A percentile compares a stretch with the other conserved stretches of the same genome.
Conservation (phyloP, 371 early-diverging fungal species). For the Mortierella sp. region DNA sequence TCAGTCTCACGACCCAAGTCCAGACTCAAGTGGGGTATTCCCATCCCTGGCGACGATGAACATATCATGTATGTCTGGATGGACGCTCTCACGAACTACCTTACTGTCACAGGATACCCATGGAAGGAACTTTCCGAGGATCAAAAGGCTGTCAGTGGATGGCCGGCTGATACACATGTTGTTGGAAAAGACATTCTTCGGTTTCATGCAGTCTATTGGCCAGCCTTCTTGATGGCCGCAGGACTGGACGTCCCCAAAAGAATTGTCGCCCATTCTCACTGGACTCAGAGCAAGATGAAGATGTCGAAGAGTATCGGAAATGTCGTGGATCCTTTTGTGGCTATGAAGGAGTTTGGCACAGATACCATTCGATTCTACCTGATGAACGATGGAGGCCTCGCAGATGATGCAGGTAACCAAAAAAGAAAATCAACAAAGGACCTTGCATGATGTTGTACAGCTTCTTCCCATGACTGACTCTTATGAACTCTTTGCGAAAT, state of each 20-base stretch:
- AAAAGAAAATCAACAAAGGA: background rate
- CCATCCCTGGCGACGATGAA: slow-evolving; percentile 87
- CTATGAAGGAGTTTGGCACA: slow-evolving; percentile 78
- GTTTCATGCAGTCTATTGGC: slow-evolving; percentile 97
- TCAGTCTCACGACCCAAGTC: slow-evolving; percentile 87
- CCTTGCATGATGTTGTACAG: too few relatives aligned
- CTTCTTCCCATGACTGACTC: too few relatives aligned
- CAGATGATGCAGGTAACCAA: slow-evolving; percentile 55
- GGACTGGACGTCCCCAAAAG: slow-evolving; percentile 78
- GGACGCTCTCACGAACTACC: slow-evolving; percentile 94
- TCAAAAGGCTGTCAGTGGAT: slow-evolving; percentile 46
- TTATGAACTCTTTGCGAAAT: too few relatives aligned
- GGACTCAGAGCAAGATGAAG: slow-evolving; percentile 88
- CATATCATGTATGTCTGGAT: slow-evolving; percentile 98
- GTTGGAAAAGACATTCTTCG: slow-evolving; percentile 97
- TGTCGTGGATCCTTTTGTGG: slow-evolving; percentile 85
- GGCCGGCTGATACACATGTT: slow-evolving; percentile 87
- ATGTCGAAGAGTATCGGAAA: slow-evolving; percentile 96
- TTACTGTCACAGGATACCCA: slow-evolving; percentile 89
- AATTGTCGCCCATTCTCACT: slow-evolving; percentile 94
- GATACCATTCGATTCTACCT: slow-evolving; percentile 93
- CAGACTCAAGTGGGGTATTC: slow-evolving; percentile 92
- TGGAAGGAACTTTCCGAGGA: slow-evolving; percentile 56
- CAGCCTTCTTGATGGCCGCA: slow-evolving; percentile 93
- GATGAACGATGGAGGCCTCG: slow-evolving; percentile 89